Conservation (phyloP, 2,329 filamentous ascomycete species). For the Monosporascus sp. region DNA sequence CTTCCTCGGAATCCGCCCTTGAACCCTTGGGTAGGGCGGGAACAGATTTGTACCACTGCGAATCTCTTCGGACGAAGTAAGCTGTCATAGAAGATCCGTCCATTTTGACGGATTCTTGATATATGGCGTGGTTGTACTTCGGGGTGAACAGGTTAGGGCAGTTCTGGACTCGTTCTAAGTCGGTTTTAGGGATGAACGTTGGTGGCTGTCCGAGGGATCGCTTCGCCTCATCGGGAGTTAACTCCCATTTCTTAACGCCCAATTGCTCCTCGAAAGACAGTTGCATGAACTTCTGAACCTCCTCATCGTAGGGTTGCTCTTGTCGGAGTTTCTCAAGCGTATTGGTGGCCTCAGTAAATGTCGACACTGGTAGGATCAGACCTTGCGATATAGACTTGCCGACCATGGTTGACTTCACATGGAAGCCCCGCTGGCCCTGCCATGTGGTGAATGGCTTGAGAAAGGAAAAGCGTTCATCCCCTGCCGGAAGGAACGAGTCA, state of each 20-base stretch:
- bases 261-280: constrained; percentile 16
- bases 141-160: constrained; percentile 22
- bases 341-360: constrained; percentile 12
- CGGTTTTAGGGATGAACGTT: constrained; percentile 18
- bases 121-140: constrained; percentile 13
- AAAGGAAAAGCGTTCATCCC: background rate
- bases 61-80: constrained; percentile 5
- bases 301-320: background rate
- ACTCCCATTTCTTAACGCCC: constrained; percentile 10
- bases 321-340: background rate
- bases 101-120: constrained; percentile 8
- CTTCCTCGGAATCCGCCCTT: constrained; percentile 6
- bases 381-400: constrained; percentile 18
- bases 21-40: background rate
- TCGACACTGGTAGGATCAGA: constrained; percentile 5
- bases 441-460: constrained; percentile 1
- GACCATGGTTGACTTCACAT: constrained; percentile 12
- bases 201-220: constrained; percentile 9
- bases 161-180: constrained; percentile 22
- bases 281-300: background rate
- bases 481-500: constrained; percentile 22
- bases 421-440: constrained; percentile 15
- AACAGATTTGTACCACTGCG: background rate
- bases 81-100: constrained; percentile 10
- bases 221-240: background rate